These are phyloP conservation scores for Podospora pseudocomata DNA, from an alignment of 495 filamentous ascomycete genomes.

Conservation along the genomic window DNA sequence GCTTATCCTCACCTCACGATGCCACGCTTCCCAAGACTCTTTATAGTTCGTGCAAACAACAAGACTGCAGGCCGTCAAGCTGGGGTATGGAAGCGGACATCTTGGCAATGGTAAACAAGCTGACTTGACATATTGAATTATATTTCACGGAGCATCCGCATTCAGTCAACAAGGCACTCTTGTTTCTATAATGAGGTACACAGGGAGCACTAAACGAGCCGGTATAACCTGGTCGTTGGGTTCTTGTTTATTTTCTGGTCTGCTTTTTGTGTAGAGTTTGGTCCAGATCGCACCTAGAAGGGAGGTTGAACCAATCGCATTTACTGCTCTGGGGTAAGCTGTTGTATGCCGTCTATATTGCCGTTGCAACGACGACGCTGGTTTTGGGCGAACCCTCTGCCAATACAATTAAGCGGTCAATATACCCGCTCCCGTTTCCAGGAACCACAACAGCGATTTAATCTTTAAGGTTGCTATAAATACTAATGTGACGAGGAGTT, in stretches of 20 bases:
- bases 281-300: background rate
- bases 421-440: slow-evolving; percentile 1
- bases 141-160: slow-evolving; percentile 29
- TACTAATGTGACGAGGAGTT: background rate
- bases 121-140: slow-evolving; percentile 21
- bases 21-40: background rate
- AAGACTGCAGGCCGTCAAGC: background rate
- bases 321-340: background rate
- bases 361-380: slow-evolving; percentile 7
- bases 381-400: background rate
- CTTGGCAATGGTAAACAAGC: slow-evolving; percentile 12
- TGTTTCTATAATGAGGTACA: background rate
- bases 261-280: slow-evolving; percentile 1
- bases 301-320: background rate
- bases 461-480: slow-evolving; percentile 2
- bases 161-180: slow-evolving; percentile 7
- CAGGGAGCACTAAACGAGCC: background rate
- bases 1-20: background rate
- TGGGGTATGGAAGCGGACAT: background rate
- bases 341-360: slow-evolving; percentile 5
- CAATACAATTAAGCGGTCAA: slow-evolving; percentile 5
- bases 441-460: background rate
- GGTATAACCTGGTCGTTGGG: slow-evolving; percentile 5
- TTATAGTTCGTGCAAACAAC: background rate
- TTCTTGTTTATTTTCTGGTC: background rate